Base-by-base conservation (phyloP, 257 asterid species). In the Nicotiana noctiflora region DNA sequence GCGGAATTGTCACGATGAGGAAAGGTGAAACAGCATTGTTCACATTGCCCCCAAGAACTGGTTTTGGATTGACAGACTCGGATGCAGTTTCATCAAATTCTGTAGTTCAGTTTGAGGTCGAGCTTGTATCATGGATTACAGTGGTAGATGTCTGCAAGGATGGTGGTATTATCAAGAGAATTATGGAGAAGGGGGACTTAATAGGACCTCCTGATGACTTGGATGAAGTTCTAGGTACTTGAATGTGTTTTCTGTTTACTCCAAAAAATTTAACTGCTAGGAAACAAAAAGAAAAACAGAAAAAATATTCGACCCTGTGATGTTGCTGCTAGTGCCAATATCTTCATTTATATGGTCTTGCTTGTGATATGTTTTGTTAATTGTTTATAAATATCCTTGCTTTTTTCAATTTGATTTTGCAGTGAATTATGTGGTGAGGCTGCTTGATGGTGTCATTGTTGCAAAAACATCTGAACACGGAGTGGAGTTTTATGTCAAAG, bases 61-160 rank as follows among this genome's bases (percentile, higher is more conserved):
- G 85, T 51, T 84, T 77, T 76, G 91, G 91, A 57, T 86, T 51
- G 34, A 75, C 80, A 77, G 91, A 89, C 19, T 37, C 72, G 14
- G 76, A 84, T 75, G 86, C 83, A 5, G 88, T 90, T 72, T 90
- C 97, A 31, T 87, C 89, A 5, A 81, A 88, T 86, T 82, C 90
- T 8, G 59, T 53, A 65, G 64, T 87, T 77, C 87, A 81, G 87
- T 85, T 87, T 82, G 95, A 90, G 83, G 92, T 92, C 52, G 97
- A 90, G 75, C 95, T 92, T 63, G 34, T 88, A 77, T 92, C 95
- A 25, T 92, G 97, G 95, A 88, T 88, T 85, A 83, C 87, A 2
- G 92, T 92, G 79, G 86, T 92, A 63, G 95, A 92, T 85, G 68
- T 92, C 60, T 89, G 90, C 91, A 92, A 85, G 87, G 95, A 91